phyloP scores from a whole-genome alignment of 1,284 basidiomycete genomes.

The Apiotrichum mycotoxinovorans region DNA sequence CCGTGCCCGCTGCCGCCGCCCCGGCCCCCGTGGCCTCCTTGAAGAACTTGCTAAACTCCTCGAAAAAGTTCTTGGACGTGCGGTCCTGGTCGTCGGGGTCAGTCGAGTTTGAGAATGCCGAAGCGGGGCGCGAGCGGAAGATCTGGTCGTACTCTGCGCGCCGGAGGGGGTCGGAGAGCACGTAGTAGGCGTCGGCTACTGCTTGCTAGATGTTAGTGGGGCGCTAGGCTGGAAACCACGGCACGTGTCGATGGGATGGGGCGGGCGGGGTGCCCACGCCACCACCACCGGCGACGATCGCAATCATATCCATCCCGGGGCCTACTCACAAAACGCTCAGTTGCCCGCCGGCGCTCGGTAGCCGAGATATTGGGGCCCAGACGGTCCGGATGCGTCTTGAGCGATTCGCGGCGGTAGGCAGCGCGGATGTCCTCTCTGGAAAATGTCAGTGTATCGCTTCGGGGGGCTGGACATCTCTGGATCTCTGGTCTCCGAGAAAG shows the following conservation, averaged over 20 bases:
- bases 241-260: no score
- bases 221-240: no score
- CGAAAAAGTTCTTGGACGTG: constrained; percentile 70
- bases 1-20: constrained; percentile 4
- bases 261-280: no score
- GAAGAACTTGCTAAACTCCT: constrained; percentile 71
- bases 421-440: constrained; percentile 45
- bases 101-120: constrained; percentile 31
- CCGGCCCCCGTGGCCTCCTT: constrained; percentile 36
- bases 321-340: constrained; percentile 63
- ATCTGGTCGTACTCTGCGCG: constrained; percentile 80
- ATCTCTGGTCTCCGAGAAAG: no score
- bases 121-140: constrained; percentile 52
- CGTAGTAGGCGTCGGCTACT: constrained; percentile 94
- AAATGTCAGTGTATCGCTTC: neutral
- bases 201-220: constrained; percentile 54
- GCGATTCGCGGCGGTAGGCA: constrained; percentile 49
- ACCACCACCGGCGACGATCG: no score
- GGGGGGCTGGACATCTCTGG: no score
- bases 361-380: constrained; percentile 65
- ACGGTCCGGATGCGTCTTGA: constrained; percentile 83
- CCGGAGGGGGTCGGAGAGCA: constrained; percentile 71
- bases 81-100: constrained; percentile 55
- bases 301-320: no score
- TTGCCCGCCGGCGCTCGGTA: constrained; percentile 67